A percentile compares a stretch with the other conserved stretches of the same genome.
phyloP scores from a whole-genome alignment of 352 stramenopile species.

The Phytopythium kandeliae region DNA sequence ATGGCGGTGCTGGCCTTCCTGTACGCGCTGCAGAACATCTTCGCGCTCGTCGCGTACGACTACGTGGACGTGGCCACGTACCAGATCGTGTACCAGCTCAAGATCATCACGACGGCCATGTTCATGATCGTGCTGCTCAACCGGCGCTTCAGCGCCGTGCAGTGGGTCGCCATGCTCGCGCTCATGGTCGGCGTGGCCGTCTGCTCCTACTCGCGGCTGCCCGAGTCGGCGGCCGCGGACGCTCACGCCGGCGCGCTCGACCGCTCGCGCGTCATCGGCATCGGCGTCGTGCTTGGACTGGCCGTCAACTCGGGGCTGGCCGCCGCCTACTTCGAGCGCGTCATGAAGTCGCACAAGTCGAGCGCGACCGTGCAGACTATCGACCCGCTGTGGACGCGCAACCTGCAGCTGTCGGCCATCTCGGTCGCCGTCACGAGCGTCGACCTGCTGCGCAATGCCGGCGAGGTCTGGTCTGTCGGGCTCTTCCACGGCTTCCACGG shows the following conservation, averaged over 20 bases:
- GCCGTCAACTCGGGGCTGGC: conserved; percentile 85
- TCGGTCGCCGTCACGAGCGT: conserved; percentile 69
- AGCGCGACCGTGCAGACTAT: conserved; percentile 68
- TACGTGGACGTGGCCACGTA: conserved; percentile 88
- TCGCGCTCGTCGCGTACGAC: conserved; percentile 83
- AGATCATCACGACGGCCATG: conserved; percentile 88
- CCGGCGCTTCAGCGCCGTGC: conserved; percentile 72
- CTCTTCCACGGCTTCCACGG: conserved; percentile 82
- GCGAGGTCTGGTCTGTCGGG: conserved; percentile 53
- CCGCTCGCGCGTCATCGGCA: conserved; percentile 63
- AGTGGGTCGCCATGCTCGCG: conserved; percentile 81
- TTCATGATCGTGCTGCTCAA: conserved; percentile 88
- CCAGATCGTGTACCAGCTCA: conserved; percentile 89
- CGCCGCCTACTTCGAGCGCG: conserved; percentile 81
- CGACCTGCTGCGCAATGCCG: conserved; percentile 62
- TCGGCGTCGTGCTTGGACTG: conserved; percentile 74
- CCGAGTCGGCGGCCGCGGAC: conserved; percentile 18
- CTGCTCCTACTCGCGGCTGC: conserved; percentile 77
- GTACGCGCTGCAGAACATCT: conserved; percentile 86
- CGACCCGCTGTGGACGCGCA: conserved; percentile 82
- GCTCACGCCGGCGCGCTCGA: conserved; percentile 15
- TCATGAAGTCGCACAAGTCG: conserved; percentile 85
- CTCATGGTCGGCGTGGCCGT: conserved; percentile 84
- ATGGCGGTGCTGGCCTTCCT: conserved; percentile 83
- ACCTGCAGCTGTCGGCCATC: conserved; percentile 80